phyloP scores from a whole-genome alignment of 2,329 filamentous ascomycete species.

The Fusarium chaquense region DNA sequence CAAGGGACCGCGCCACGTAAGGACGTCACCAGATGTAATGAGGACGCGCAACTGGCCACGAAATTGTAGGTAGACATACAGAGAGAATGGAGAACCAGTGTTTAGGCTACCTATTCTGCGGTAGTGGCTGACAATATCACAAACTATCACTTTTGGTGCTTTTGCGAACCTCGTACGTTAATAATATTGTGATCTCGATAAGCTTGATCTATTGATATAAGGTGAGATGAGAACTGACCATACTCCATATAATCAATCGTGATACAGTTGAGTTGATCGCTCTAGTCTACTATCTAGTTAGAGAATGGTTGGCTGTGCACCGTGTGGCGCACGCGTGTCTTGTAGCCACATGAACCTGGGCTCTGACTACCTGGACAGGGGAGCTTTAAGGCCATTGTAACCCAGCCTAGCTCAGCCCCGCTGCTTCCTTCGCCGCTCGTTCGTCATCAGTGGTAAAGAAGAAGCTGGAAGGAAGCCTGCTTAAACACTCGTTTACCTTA shows the following conservation, averaged over 20 bases:
- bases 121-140: too few relatives aligned
- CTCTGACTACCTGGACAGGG: not conserved
- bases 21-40: constrained; percentile 25
- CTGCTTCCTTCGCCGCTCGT: constrained; percentile 32
- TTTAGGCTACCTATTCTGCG: not conserved
- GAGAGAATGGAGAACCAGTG: not conserved
- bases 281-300: not conserved
- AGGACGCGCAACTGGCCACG: constrained; percentile 28
- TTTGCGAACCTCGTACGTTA: not conserved
- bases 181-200: not conserved
- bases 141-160: not conserved
- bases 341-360: constrained; percentile 20
- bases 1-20: constrained; percentile 19
- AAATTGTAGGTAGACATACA: not conserved
- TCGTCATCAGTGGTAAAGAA: constrained; percentile 40
- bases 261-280: not conserved
- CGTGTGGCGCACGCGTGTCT: constrained; percentile 38
- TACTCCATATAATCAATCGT: constrained; percentile 1
- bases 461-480: constrained; percentile 30
- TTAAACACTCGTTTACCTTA: constrained; percentile 18
- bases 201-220: not conserved
- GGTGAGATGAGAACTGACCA: not conserved
- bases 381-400: constrained; percentile 18
- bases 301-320: constrained; percentile 8
- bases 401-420: constrained; percentile 41